Conservation (phyloP, 2,329 filamentous ascomycete genomes). For the Aspergillaceae sp. region DNA sequence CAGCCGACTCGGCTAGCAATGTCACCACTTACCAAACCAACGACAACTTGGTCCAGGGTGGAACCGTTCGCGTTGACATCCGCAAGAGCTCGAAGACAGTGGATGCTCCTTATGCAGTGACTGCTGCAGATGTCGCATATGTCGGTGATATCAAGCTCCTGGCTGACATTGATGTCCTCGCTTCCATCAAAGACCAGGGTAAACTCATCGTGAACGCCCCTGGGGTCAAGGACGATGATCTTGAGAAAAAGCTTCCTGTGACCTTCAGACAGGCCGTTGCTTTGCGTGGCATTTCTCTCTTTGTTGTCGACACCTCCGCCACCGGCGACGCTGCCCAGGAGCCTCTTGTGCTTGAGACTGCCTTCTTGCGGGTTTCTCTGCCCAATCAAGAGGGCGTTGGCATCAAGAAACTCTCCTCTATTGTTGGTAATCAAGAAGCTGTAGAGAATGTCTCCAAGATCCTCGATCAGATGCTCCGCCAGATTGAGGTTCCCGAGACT, state of each 20-base stretch:
- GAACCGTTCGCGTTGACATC: constrained; percentile 74
- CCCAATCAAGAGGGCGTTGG: constrained; percentile 56
- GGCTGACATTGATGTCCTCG: constrained; percentile 64
- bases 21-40: constrained; percentile 51
- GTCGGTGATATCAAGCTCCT: constrained; percentile 74
- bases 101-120: constrained; percentile 73
- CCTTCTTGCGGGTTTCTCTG: constrained; percentile 71
- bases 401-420: constrained; percentile 56
- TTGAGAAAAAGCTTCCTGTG: constrained; percentile 74
- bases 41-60: constrained; percentile 62
- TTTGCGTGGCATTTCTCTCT: constrained; percentile 62
- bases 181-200: constrained; percentile 60
- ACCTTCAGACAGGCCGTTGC: constrained; percentile 62
- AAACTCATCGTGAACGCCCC: constrained; percentile 68
- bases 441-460: constrained; percentile 53
- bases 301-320: constrained; percentile 63
- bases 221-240: constrained; percentile 74
- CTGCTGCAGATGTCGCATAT: constrained; percentile 68
- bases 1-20: constrained; percentile 53
- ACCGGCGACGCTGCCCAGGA: constrained; percentile 61
- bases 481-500: constrained; percentile 66
- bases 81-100: constrained; percentile 73
- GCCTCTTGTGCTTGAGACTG: constrained; percentile 64
- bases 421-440: constrained; percentile 52
- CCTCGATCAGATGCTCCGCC: constrained; percentile 60